Conservation (phyloP, 2,329 filamentous ascomycete genomes). For the Amesomyces nigricolor region DNA sequence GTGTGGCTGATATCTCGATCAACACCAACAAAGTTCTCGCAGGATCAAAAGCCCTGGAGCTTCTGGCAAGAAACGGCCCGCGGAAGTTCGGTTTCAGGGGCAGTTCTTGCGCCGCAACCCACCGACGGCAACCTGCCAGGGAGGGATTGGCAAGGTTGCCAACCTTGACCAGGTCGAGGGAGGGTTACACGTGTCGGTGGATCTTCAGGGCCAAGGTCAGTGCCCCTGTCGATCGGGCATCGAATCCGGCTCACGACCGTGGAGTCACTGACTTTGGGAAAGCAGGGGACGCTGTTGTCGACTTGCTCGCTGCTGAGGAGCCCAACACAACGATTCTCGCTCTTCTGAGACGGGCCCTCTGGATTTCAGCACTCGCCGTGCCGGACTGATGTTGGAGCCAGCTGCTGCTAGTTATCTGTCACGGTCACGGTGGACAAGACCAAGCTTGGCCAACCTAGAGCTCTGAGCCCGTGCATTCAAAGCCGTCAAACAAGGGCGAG, state of each 20-base stretch:
- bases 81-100: not conserved
- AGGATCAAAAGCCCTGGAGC: conserved; percentile 6
- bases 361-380: too few species aligned
- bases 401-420: too few species aligned
- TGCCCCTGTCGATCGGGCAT: not conserved
- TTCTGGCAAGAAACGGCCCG: not conserved
- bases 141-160: too few species aligned
- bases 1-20: conserved; percentile 4
- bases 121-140: not conserved
- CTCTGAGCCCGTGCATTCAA: too few species aligned
- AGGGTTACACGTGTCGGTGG: not conserved
- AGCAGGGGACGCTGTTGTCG: too few species aligned
- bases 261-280: not conserved
- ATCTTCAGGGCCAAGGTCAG: not conserved
- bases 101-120: not conserved
- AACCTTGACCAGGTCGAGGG: not conserved
- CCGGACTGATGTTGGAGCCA: too few species aligned
- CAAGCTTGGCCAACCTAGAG: too few species aligned
- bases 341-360: too few species aligned
- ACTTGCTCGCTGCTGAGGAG: too few species aligned
- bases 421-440: too few species aligned
- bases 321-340: too few species aligned
- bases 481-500: too few species aligned
- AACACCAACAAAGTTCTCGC: not conserved
- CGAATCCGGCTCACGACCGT: not conserved